Base-by-base conservation (phyloP, 2,329 filamentous ascomycete species). In the Aspergillus floridensis region DNA sequence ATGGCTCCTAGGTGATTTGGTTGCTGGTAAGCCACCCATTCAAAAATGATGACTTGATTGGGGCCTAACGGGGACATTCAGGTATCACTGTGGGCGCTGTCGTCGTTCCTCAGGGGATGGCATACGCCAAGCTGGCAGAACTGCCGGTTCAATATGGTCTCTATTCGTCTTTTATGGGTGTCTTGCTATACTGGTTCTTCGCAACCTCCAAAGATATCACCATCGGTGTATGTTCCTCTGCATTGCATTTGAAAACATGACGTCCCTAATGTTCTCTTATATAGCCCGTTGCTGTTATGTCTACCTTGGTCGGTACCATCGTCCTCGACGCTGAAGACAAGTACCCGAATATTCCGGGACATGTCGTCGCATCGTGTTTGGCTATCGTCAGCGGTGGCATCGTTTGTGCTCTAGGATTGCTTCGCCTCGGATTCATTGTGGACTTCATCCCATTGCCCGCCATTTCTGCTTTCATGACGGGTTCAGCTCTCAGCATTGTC, bases 201-300 rank as follows among this genome's bases (percentile, higher is more conserved):
- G 95, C 93, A 35, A 99, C 95, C 0, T 97, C 93, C 14, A 99
- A 98, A 74, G 93, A 99, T 75, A 98, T 99, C 71, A 97, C 93
- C 10, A 98, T 98, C 58, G 93, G 93, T 16, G 89, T 91, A 81
- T 78, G 88, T 84, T 2, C 53, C 65, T 32, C 4, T 22, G 3
- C 7, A 7, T 31, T 22, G 47, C 47, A 12, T 21, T 49, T 31
- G 53, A 14, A 41, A 66, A 2, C 41, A 14, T 4, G 10, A 16
- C 5, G 7, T 47, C 35, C 11, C 55, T 57, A 56, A 60, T 41
- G 57, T 50, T 22, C 55, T 59, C 26, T 38, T n/a, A 8, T 46
- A 22, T 64, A 92, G 88, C 93, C 93, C 32, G 95, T 98, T 52
- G 95, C 95, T 41, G 95, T 98, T 66, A 90, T 98, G 84, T 98